phyloP scores from a whole-genome alignment of 169 alveolate genomes.

The Eimeria praecox region DNA sequence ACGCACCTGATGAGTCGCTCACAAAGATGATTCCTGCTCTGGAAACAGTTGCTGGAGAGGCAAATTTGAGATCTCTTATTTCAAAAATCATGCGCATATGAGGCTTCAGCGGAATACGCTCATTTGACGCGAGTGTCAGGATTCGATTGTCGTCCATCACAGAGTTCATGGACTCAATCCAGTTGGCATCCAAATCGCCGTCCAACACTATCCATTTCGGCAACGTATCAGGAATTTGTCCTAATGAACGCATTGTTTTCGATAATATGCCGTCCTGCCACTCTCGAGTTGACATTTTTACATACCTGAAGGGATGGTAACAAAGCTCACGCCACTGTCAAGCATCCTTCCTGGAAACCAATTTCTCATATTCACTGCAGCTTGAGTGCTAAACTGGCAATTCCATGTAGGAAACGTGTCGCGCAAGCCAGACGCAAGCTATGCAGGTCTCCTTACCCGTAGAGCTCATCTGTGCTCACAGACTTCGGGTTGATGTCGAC shows the following conservation, averaged over 20 bases:
- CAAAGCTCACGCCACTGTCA: constrained; percentile 9
- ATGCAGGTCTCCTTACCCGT: constrained; percentile 87
- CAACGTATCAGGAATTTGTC: constrained; percentile 91
- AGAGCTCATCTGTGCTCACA: constrained; percentile 94
- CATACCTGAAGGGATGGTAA: constrained; percentile 84
- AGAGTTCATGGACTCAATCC: constrained; percentile 98
- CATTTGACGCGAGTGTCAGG: constrained; percentile 96
- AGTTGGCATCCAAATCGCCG: constrained; percentile 97
- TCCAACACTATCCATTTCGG: constrained; percentile 97
- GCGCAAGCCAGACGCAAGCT: neutral
- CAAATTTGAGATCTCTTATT: constrained; percentile 97
- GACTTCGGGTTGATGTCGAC: constrained; percentile 96
- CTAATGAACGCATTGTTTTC: constrained; percentile 93
- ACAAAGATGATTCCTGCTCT: constrained; percentile 98
- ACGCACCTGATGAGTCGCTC: constrained; percentile 88
- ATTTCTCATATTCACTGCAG: neutral
- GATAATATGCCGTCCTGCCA: constrained; percentile 97
- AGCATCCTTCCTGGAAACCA: neutral
- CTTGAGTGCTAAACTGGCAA: neutral
- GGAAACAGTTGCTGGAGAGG: constrained; percentile 98
- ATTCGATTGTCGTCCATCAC: constrained; percentile 98
- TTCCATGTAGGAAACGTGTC: neutral
- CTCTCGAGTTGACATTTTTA: constrained; percentile 94
- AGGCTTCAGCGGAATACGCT: constrained; percentile 95
- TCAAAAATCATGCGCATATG: constrained; percentile 98